A percentile compares a stretch with the other conserved stretches of the same genome.
phyloP scores from a whole-genome alignment of 768 basidiomycete genomes.

The Calocera viscosa region DNA sequence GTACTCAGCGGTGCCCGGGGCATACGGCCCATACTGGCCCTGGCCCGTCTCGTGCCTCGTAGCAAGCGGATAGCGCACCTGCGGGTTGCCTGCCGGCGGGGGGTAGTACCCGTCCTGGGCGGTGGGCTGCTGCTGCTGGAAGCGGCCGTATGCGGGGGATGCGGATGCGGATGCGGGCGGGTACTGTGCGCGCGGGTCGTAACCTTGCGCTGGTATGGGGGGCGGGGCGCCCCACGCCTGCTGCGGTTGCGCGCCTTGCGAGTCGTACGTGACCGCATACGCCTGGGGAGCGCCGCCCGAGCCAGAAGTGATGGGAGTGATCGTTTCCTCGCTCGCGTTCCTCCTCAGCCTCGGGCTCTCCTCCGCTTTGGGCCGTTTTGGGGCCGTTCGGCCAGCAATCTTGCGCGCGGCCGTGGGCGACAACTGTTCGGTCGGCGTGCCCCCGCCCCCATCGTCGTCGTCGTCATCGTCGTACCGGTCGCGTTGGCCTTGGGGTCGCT shows the following conservation, averaged over 20 bases:
- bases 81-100: no score
- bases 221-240: no score
- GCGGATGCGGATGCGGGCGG: no score
- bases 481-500: slow-evolving; percentile 23
- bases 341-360: neutral
- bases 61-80: neutral
- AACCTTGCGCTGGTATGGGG: no score
- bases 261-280: neutral
- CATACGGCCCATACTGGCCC: neutral
- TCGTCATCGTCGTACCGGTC: neutral
- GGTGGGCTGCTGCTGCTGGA: no score
- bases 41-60: neutral
- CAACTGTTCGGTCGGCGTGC: neutral
- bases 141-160: no score
- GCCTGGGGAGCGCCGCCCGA: neutral
- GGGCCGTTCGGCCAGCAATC: neutral
- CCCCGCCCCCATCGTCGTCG: neutral
- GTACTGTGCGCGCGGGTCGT: no score
- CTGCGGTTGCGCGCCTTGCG: no score
- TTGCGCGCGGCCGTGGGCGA: neutral
- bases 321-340: neutral
- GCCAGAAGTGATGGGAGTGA: neutral
- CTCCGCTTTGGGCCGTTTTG: neutral
- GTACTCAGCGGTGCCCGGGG: no score
- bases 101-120: no score